These are phyloP conservation scores for Boletus edulis DNA, from an alignment of 768 basidiomycete species.

Conservation along the genomic window DNA sequence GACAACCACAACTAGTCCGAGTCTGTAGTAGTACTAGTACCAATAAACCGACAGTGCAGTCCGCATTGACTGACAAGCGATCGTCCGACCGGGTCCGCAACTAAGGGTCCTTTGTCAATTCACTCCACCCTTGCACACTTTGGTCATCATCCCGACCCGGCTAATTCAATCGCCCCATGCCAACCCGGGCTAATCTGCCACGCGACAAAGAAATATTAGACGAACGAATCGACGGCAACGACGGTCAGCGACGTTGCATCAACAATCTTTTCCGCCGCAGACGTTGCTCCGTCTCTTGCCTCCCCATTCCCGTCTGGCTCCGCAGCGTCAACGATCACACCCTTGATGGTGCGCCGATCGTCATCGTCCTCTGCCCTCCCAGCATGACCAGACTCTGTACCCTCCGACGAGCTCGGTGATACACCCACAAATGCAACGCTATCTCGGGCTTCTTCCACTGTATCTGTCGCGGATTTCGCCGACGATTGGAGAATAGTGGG, in stretches of 20 bases:
- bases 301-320: slow-evolving; percentile 14
- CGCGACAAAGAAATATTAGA: slow-evolving; percentile 15
- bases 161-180: slow-evolving; percentile 6
- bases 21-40: too few species aligned
- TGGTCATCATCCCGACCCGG: slow-evolving; percentile 17
- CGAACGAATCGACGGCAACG: slow-evolving; percentile 19
- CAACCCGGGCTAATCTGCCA: slow-evolving; percentile 11
- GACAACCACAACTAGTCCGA: too few species aligned
- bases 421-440: slow-evolving; percentile 11
- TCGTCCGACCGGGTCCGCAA: slow-evolving; percentile 16
- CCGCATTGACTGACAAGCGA: slow-evolving; percentile 3
- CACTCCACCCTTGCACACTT: slow-evolving; percentile 19
- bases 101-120: slow-evolving; percentile 20
- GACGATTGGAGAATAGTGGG: slow-evolving; percentile 35
- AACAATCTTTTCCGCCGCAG: slow-evolving; percentile 24
- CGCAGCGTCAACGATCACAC: slow-evolving; percentile 22
- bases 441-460: slow-evolving; percentile 19
- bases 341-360: slow-evolving; percentile 41
- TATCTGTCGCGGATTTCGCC: slow-evolving; percentile 20
- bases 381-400: neutral
- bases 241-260: slow-evolving; percentile 15
- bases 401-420: slow-evolving; percentile 8
- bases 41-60: neutral
- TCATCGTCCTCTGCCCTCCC: slow-evolving; percentile 36
- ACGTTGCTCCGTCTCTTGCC: neutral